Evolutionary conservation across 2,329 filamentous ascomycete genomes (phyloP).

Genomic region (Hypoxylon sp.): DNA sequence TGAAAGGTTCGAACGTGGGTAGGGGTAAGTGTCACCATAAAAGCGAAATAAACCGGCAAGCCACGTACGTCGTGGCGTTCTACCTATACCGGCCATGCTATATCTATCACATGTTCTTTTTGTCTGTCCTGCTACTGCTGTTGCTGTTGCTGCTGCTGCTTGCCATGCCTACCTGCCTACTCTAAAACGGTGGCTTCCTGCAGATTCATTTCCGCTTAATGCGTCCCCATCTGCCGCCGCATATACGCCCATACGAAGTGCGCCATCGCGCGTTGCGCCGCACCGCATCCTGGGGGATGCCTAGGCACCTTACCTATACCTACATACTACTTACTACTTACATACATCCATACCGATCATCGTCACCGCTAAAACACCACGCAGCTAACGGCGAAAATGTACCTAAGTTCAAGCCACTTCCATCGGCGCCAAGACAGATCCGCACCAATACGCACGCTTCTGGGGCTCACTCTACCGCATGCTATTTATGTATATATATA

Average conservation of each 20-base stretch:
- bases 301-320: neutral
- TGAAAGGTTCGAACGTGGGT: neutral
- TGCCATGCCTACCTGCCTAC: neutral
- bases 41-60: neutral
- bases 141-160: neutral
- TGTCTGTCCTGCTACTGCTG: neutral
- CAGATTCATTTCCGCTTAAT: neutral
- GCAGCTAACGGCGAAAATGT: too few species aligned
- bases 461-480: too few species aligned
- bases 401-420: too few species aligned
- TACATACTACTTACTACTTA: too few species aligned
- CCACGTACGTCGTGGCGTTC: neutral
- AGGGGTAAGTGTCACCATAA: neutral
- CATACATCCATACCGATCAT: too few species aligned
- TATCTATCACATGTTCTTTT: neutral
- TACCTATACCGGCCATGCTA: slow-evolving; percentile 2
- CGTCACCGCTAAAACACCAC: too few species aligned
- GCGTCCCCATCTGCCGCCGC: neutral
- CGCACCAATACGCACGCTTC: too few species aligned
- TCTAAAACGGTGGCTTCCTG: slow-evolving; percentile 1
- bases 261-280: neutral
- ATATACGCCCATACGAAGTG: slow-evolving; percentile 1
- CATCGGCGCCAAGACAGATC: too few species aligned
- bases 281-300: neutral
- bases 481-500: too few species aligned